These are phyloP conservation scores for Cyberlindnera maclurae DNA, from an alignment of 805 yeast species.

Conservation along the genomic window DNA sequence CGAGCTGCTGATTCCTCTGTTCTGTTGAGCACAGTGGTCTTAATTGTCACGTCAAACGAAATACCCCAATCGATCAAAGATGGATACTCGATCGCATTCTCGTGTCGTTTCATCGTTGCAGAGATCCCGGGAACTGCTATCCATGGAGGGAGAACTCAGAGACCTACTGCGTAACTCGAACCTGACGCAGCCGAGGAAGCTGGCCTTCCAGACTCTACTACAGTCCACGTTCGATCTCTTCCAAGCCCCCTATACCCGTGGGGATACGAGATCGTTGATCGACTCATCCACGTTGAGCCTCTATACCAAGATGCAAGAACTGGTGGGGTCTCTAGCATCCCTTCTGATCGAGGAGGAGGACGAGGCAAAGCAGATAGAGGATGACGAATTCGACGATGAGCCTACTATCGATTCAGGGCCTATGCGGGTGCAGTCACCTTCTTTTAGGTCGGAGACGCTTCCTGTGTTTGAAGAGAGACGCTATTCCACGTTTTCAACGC, in stretches of 20 bases:
- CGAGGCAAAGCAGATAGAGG: slow-evolving; percentile 5
- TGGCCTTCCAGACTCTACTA: slow-evolving; percentile 18
- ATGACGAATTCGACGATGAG: slow-evolving; percentile 2
- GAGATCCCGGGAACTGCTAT: slow-evolving; percentile 25
- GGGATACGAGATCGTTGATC: slow-evolving; percentile 17
- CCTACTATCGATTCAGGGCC: neutral
- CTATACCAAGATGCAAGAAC: slow-evolving; percentile 27
- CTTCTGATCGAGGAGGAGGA: slow-evolving; percentile 25
- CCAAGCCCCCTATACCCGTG: slow-evolving; percentile 13
- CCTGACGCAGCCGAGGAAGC: slow-evolving; percentile 11
- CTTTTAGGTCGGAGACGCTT: neutral
- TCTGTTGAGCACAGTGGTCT: too few species aligned
- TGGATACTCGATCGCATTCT: too few species aligned
- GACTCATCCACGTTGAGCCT: slow-evolving; percentile 23
- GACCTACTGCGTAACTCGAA: slow-evolving; percentile 19
- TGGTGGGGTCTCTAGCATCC: slow-evolving; percentile 27
- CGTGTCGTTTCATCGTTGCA: slow-evolving; percentile 8
- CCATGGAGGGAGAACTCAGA: slow-evolving; percentile 25
- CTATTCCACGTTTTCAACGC: slow-evolving; percentile 2
- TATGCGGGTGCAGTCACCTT: neutral
- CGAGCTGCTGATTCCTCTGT: too few species aligned
- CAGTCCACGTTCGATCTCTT: slow-evolving; percentile 23
- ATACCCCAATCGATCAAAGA: too few species aligned
- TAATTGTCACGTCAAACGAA: too few species aligned
- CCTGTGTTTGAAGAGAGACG: slow-evolving; percentile 1